phyloP scores from a whole-genome alignment of 176 grass and related monocot species.

The Triticum timopheevii region DNA sequence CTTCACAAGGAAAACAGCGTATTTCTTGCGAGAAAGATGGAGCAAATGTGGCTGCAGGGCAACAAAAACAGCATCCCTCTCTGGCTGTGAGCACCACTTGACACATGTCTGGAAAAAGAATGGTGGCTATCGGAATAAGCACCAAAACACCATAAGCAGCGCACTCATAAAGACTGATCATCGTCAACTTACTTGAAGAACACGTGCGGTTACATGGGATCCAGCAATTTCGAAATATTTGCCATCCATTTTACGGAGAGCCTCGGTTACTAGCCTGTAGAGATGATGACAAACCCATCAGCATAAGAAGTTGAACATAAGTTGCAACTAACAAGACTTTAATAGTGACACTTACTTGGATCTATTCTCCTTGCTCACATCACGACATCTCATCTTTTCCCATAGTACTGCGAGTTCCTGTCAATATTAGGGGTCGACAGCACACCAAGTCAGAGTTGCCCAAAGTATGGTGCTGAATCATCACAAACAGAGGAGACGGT shows the following conservation, averaged over 20 bases:
- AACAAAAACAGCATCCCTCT: slow-evolving; percentile 78
- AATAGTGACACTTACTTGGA: slow-evolving; percentile 58
- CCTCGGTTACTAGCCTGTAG: slow-evolving; percentile 71
- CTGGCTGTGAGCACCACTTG: slow-evolving; percentile 77
- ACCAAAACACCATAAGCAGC: not conserved
- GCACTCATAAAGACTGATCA: not conserved
- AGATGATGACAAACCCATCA: slow-evolving; percentile 16
- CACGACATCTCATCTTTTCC: slow-evolving; percentile 89
- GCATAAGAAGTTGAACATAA: not conserved
- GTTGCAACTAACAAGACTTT: not conserved
- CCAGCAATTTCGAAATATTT: slow-evolving; percentile 80
- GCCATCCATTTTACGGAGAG: slow-evolving; percentile 75
- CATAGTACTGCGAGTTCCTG: slow-evolving; percentile 85
- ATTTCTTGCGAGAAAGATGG: slow-evolving; percentile 69
- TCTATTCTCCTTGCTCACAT: slow-evolving; percentile 64
- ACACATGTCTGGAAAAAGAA: slow-evolving; percentile 69
- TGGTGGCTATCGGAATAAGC: not conserved
- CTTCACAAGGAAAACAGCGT: slow-evolving; percentile 90
- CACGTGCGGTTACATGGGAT: slow-evolving; percentile 78
- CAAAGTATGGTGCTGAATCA: not conserved
- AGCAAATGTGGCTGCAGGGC: slow-evolving; percentile 69
- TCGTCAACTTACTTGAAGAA: slow-evolving; percentile 76
- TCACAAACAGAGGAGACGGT: not conserved
- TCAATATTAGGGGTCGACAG: not conserved
- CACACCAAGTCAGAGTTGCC: not conserved